Base-by-base conservation (phyloP, 2,329 filamentous ascomycete genomes). In the Lecanoromycetidae sp. region DNA sequence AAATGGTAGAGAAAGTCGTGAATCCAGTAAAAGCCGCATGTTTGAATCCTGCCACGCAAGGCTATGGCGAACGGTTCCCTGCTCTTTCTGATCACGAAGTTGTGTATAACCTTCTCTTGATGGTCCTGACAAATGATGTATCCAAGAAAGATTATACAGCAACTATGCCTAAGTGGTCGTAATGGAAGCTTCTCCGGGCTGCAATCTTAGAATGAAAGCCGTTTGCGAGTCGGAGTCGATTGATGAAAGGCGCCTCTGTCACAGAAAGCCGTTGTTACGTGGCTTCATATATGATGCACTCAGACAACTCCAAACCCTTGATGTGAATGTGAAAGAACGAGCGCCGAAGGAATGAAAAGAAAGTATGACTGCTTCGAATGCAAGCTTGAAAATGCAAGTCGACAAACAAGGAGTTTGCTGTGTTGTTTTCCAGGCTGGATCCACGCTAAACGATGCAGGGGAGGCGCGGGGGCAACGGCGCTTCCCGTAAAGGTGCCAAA, bases 1-100 rank as follows among this genome's bases (percentile, higher is more conserved):
- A 30, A 63, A 54, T 19, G 34, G 9, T 6, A 48, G 12, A 9
- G 29, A 34, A 20, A 38, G 4, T 22, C 9, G 35, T 22, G 41
- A 44, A 27, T 19, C 32, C 22, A 6, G 22, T 27, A n/a, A 23
- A 47, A 30, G 12, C 17, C 32, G 23, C 45, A 47, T 47, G 13
- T 9, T 25, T 27, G 23, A 34, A 9, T 13, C 13, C 15, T 19
- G 5, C 8, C 25, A 29, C 3, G 20, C 19, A 22, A 35, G 27
- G 27, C 22, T 40, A 4, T 30, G 25, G 19, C 27, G 36, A 34
- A 30, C 12, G 5, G 13, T 7, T 19, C n/a, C 23, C 4, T 10
- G 25, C n/a, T 17, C 13, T 20, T 17, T 4, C 32, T 17, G 23
- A 1, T 13, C n/a, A 15, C n/a, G 13, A 7, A 40, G 37, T 7